A percentile compares a stretch with the other conserved stretches of the same genome.
phyloP scores from a whole-genome alignment of 805 yeast species.

The Metschnikowia cubensis region DNA sequence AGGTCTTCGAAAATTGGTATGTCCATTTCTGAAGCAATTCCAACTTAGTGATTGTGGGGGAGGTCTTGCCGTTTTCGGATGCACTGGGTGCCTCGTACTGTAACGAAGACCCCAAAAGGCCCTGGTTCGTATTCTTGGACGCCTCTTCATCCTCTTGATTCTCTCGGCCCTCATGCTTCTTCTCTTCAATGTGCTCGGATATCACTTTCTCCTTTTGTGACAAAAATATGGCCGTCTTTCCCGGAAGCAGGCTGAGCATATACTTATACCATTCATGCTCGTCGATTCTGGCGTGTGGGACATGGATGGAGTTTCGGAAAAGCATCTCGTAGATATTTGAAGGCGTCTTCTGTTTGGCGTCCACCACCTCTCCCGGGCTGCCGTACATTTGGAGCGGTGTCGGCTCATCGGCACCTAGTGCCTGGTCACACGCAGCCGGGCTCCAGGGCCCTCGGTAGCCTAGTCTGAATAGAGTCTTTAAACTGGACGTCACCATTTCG shows the following conservation, averaged over 20 bases:
- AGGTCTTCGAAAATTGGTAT: constrained; percentile 3
- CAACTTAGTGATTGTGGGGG: constrained; percentile 1
- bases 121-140: constrained; percentile 8
- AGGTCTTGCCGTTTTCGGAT: neutral
- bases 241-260: constrained; percentile 28
- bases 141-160: constrained; percentile 21
- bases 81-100: neutral
- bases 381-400: neutral
- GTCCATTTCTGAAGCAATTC: constrained; percentile 13
- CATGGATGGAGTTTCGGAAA: constrained; percentile 7
- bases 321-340: constrained; percentile 10
- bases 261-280: constrained; percentile 19
- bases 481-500: constrained; percentile 22
- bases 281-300: constrained; percentile 3
- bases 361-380: neutral
- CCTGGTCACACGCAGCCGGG: neutral
- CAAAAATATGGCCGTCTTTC: constrained; percentile 22
- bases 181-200: constrained; percentile 11
- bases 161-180: constrained; percentile 3
- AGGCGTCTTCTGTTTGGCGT: neutral
- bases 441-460: constrained; percentile 15
- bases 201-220: constrained; percentile 19
- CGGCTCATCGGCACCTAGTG: neutral
- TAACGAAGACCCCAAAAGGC: constrained; percentile 11
- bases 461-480: constrained; percentile 9